Evolutionary conservation across 2,329 filamentous ascomycete species (phyloP).

Genomic region (Xylaria sp.): DNA sequence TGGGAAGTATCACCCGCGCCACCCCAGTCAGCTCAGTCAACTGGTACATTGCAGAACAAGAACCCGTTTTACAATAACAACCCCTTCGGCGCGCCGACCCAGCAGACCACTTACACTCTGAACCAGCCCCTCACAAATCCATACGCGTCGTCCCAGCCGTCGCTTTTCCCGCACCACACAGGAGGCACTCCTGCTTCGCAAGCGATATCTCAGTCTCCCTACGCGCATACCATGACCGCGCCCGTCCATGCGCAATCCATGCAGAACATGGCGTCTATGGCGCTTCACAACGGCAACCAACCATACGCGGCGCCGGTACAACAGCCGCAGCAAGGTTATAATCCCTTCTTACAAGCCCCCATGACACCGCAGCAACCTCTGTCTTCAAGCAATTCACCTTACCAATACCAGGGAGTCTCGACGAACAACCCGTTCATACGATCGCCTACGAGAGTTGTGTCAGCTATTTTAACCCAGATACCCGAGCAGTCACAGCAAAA

Average conservation of each 20-base stretch:
- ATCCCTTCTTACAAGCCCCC: slow-evolving; percentile 45
- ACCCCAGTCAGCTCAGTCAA: slow-evolving; percentile 61
- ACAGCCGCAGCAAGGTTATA: slow-evolving; percentile 40
- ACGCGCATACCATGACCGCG: slow-evolving; percentile 42
- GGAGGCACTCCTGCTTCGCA: slow-evolving; percentile 51
- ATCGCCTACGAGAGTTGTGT: slow-evolving; percentile 31
- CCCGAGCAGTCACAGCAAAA: slow-evolving; percentile 35
- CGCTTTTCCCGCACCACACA: slow-evolving; percentile 70
- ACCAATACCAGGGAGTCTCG: slow-evolving; percentile 27
- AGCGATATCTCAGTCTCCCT: slow-evolving; percentile 37
- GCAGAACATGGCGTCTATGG: slow-evolving; percentile 37
- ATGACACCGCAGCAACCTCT: slow-evolving; percentile 29
- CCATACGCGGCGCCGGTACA: slow-evolving; percentile 40
- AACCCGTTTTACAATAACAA: slow-evolving; percentile 60
- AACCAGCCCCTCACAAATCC: slow-evolving; percentile 71
- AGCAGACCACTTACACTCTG: slow-evolving; percentile 42
- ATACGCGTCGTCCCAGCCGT: slow-evolving; percentile 49
- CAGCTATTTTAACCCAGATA: slow-evolving; percentile 33
- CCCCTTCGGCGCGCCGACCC: slow-evolving; percentile 57
- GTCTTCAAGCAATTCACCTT: slow-evolving; percentile 28
- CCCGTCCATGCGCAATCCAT: slow-evolving; percentile 39
- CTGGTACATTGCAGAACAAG: slow-evolving; percentile 54
- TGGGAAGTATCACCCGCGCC: slow-evolving; percentile 56
- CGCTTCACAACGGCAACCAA: slow-evolving; percentile 41
- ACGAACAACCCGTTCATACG: slow-evolving; percentile 31